These are phyloP conservation scores for Huiozyma sinensis DNA, from an alignment of 805 yeast species.

Conservation along the genomic window DNA sequence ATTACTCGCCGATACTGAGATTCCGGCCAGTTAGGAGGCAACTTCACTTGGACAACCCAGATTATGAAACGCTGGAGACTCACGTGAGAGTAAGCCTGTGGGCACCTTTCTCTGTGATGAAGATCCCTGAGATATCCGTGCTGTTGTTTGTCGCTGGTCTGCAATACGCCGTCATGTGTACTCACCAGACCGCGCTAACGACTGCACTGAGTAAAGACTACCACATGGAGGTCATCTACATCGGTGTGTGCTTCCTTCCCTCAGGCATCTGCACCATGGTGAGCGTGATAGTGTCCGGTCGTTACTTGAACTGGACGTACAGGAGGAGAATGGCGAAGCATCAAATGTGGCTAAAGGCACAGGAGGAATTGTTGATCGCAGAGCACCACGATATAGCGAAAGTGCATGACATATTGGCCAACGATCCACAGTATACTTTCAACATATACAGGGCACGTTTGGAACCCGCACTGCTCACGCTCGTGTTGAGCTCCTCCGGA, in stretches of 20 bases:
- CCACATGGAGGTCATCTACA: constrained; percentile 39
- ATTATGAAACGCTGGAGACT: constrained; percentile 21
- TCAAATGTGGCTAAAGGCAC: constrained; percentile 14
- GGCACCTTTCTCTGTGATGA: constrained; percentile 36
- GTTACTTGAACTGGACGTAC: constrained; percentile 39
- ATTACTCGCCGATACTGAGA: constrained; percentile 37
- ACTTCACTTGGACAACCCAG: constrained; percentile 27
- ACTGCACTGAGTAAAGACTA: constrained; percentile 42
- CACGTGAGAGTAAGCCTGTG: constrained; percentile 18
- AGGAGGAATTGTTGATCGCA: constrained; percentile 9
- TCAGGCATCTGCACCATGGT: constrained; percentile 57
- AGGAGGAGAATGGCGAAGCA: constrained; percentile 13
- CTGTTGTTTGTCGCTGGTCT: constrained; percentile 49
- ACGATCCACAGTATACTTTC: constrained; percentile 31
- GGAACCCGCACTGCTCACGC: constrained; percentile 35
- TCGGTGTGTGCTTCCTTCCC: constrained; percentile 67
- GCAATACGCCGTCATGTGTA: constrained; percentile 60
- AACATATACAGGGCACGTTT: constrained; percentile 48
- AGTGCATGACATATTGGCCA: constrained; percentile 13
- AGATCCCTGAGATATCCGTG: constrained; percentile 35
- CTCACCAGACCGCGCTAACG: constrained; percentile 55
- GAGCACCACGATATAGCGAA: constrained; percentile 12
- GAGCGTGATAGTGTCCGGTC: constrained; percentile 53
- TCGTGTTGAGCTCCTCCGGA: constrained; percentile 30
- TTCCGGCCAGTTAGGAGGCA: constrained; percentile 11